Evolutionary conservation across 345 rosid genomes (phyloP).

Genomic region (Sonneratia caseolaris): DNA sequence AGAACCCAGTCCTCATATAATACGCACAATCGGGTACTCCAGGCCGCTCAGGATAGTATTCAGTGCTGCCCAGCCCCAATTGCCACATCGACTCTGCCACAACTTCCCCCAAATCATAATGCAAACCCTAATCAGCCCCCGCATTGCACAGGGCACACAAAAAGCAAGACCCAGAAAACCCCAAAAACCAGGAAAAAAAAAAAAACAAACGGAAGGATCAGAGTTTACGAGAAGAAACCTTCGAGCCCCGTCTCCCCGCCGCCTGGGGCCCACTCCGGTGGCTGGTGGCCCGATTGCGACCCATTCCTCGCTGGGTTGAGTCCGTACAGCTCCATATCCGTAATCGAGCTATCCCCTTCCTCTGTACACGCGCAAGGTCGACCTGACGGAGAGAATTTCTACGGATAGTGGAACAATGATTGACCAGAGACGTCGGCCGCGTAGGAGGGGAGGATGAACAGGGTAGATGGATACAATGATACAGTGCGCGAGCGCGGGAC

Average conservation of each 20-base stretch:
- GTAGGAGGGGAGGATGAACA: neutral
- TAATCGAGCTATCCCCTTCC: conserved; percentile 2
- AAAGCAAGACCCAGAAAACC: neutral
- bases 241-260: conserved; percentile 53
- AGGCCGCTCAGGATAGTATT: conserved; percentile 71
- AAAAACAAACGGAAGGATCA: conserved; percentile 5
- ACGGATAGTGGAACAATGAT: neutral
- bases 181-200: conserved; percentile 4
- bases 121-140: conserved; percentile 26
- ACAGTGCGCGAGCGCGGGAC: neutral
- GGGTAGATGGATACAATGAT: neutral
- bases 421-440: neutral
- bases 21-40: conserved; percentile 81
- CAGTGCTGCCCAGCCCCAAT: conserved; percentile 37
- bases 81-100: conserved; percentile 76
- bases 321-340: conserved; percentile 63
- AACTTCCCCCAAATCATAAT: conserved; percentile 10
- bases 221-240: conserved; percentile 30
- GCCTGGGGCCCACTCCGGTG: conserved; percentile 44
- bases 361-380: neutral
- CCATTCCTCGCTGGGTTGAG: conserved; percentile 43
- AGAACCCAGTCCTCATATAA: conserved; percentile 86
- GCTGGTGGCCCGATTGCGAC: conserved; percentile 42
- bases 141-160: conserved; percentile 17
- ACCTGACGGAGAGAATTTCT: neutral